Evolutionary conservation across 768 basidiomycete genomes (phyloP), one percentile per base, ranked within the genome.

Genomic region (Mycena haematopus): DNA sequence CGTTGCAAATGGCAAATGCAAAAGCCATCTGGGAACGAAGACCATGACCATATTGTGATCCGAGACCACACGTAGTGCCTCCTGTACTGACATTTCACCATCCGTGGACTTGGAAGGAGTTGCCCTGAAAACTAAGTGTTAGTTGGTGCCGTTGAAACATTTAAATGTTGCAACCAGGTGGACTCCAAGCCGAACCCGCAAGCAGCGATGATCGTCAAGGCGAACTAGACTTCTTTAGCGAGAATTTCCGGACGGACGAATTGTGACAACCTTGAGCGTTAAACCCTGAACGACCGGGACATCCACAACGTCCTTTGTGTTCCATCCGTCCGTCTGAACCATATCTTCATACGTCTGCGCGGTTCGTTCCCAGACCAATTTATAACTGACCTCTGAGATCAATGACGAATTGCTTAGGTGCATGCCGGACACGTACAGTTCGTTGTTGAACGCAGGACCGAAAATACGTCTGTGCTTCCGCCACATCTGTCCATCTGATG

Each of bases 171-270:
- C 5, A 67, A 64, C 82, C 81, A 83, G 36, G 72, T 72, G 52
- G 80, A 79, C 0, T 74, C 68, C 35, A 83, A 77, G 3, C 82
- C 83, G 51, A 83, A 83, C 1, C 79, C 82, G 57, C 82, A 83
- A 67, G 72, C 76, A 8, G 76, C 79, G 21, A 84, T 76, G 21
- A 82, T 69, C 11, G 82, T 62, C 13, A 83, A 73, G 4, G 82
- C 78, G 13, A 81, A 60, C 81, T 36, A 14, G 36, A 36, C 11
- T 9, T 11, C 14, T 4, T 31, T 31, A 31, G 36, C 9, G 36
- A 14, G 9, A 36, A 36, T 9, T 15, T 15, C 14, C 2, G 36
- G 13, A 13, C 8, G 14, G 3, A 33, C 31, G 11, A 36, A 13
- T 10, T 14, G 36, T 36, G 8, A 36, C 36, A 15, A 36, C 36